Base-by-base conservation (phyloP, 768 basidiomycete species). In the Trametes maxima region DNA sequence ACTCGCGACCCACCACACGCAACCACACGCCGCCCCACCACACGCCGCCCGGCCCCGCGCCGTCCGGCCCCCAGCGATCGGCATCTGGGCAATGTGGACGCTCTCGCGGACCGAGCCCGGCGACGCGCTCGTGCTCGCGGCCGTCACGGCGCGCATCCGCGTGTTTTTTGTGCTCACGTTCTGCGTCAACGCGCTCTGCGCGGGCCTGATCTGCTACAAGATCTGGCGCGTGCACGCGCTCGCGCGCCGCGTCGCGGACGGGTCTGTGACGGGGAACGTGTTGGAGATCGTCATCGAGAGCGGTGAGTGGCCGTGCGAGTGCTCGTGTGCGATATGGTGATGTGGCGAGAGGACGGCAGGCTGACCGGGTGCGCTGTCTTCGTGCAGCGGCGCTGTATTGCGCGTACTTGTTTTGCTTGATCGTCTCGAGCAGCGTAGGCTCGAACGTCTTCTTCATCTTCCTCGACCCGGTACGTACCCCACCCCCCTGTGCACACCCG, bases 391-490 rank as follows among this genome's bases (percentile, higher is more conserved):
- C 49, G 25, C 14, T 51, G 43, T 59, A 59, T 42, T 52, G 50
- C 19, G 58, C 58, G 19, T 49, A 52, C 28, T 28, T 59, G 16
- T 28, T 59, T 6, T 13, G 44, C 8, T 24, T 59, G 24, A 59
- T 59, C 45, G 46, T 57, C 35, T 45, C 55, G 45, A 47, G 46
- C 45, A 47, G 35, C n/a, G 35, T 40, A 7, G 55, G 55, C 35
- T 48, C 55, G 45, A 57, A 57, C 36, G 55, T 36, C 19, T 57
- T 57, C 46, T 57, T 57, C 46, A 57, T 57, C 44, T 55, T 55
- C 43, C 54, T 55, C 44, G 54, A 55, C 54, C 54, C 54, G 28
- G 54, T 55, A 55, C 43, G 52, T 25, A 37, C 19, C n/a, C 52
- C 13, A 33, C 22, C 22, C 21, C 6, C 37, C 36, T 7, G 2